Conservation (phyloP, 2,329 filamentous ascomycete species). For the Stemphylium beticola region DNA sequence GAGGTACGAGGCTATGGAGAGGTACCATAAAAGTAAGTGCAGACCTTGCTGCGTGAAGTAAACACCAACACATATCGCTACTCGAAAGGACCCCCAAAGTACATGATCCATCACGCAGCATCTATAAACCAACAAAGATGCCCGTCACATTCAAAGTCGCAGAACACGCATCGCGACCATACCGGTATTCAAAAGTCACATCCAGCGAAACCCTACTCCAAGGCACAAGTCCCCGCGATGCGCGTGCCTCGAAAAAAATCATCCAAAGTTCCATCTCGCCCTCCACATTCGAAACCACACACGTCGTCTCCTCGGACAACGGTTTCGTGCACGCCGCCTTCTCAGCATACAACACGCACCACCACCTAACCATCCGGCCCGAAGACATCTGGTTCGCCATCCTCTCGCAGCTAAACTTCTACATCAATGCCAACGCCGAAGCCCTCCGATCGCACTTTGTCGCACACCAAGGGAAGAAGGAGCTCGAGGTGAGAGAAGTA, state of each 20-base stretch:
- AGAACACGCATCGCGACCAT: no score
- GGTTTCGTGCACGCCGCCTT: slow-evolving; percentile 24
- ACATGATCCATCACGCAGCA: no score
- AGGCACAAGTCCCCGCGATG: background rate
- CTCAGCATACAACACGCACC: slow-evolving; percentile 26
- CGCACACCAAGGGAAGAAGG: slow-evolving; percentile 35
- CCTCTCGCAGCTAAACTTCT: slow-evolving; percentile 32
- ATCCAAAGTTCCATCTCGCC: slow-evolving; percentile 16
- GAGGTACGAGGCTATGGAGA: no score
- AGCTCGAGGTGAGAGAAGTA: slow-evolving; percentile 15
- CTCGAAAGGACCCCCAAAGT: no score
- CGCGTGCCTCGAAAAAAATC: background rate
- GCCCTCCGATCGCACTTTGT: slow-evolving; percentile 38
- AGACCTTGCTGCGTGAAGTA: no score
- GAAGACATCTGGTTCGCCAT: slow-evolving; percentile 39
- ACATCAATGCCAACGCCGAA: slow-evolving; percentile 33
- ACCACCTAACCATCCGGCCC: slow-evolving; percentile 31
- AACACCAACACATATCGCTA: no score
- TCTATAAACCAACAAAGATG: no score
- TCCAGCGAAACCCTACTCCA: background rate
- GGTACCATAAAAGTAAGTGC: no score
- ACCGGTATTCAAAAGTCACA: background rate
- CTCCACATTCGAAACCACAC: background rate
- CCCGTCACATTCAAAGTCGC: no score
- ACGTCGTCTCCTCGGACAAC: slow-evolving; percentile 16